Base-by-base conservation (phyloP, 768 basidiomycete species). In the Myochromella boudieri region DNA sequence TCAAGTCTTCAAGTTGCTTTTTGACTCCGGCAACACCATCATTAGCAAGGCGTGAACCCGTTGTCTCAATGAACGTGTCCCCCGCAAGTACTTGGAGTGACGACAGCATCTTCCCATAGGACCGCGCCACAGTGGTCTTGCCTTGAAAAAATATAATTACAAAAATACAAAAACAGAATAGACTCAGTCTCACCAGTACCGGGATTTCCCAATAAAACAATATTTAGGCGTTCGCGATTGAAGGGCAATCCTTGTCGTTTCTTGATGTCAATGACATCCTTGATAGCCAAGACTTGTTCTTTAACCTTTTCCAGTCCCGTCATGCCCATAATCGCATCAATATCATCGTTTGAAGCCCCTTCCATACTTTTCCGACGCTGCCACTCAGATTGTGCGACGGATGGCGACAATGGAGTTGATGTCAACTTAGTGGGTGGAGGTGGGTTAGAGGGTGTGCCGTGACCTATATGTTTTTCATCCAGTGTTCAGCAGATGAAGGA, bases 281-380 rank as follows among this genome's bases (percentile, higher is more conserved):
- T 79, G 51, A 86, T 80, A 1, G 57, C 53, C n/a, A 88, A 69
- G 9, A 86, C 68, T 49, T 84, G 67, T 6, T 49, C 49, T 60
- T 87, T 88, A 46, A 88, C 84, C 1, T 73, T 66, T 56, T 87
- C 85, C 3, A 88, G 70, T 2, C 85, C 85, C 1, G 74, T 82
- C 81, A 88, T 78, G 3, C 61, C 74, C 85, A 87, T 87, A 52
- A 85, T 75, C 2, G 70, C 66, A 52, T 87, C 85, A 18, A 88
- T 76, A n/a, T 75, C 66, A 4, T 60, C 57, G 46, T 82, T 82
- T 18, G 55, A 62, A 1, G 63, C 76, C 3, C 84, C 83, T 17
- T 81, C 74, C 0, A 78, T 44, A 3, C 60, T 60, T 60, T 87
- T 87, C 59, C 79, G 77, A 8, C 75, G 63, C 46, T 76, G 62